Percentiles rank a stretch among this genome's conserved stretches.
These are phyloP conservation scores for Yamadazyma blattariae DNA, from an alignment of 1,139 yeast genomes.

Conservation along the genomic window DNA sequence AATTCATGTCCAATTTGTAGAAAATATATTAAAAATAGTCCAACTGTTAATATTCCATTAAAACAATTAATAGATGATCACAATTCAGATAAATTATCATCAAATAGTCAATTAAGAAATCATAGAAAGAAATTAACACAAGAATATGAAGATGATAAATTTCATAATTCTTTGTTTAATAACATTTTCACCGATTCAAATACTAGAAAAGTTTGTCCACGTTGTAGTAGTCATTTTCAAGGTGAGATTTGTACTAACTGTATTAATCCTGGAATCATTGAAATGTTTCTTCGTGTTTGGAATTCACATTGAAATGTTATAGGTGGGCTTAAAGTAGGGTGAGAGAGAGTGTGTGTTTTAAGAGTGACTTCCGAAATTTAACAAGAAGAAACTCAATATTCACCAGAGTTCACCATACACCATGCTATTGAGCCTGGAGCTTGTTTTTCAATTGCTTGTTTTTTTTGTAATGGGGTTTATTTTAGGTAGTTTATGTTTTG, in stretches of 20 bases:
- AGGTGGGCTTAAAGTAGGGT: too few species aligned
- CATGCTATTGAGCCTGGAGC: too few species aligned
- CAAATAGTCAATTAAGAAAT: neutral
- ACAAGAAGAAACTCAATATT: too few species aligned
- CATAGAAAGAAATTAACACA: neutral
- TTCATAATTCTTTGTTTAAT: neutral
- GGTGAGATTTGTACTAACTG: neutral
- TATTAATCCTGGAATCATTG: too few species aligned
- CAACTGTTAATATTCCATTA: constrained; percentile 43
- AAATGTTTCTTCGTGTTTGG: too few species aligned
- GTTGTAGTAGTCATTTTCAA: neutral
- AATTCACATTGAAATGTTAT: too few species aligned
- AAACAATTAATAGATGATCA: constrained; percentile 23
- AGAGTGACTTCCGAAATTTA: too few species aligned
- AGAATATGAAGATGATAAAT: neutral
- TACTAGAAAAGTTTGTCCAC: neutral
- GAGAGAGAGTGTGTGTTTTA: too few species aligned
- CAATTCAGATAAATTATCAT: neutral
- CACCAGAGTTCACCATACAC: too few species aligned
- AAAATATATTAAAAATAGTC: constrained; percentile 35
- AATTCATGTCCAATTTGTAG: constrained; percentile 57
- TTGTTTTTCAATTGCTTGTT: too few species aligned
- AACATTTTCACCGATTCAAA: neutral
- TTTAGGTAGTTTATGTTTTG: too few species aligned
- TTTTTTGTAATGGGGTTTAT: too few species aligned